Evolutionary conservation across 768 basidiomycete genomes (phyloP), one percentile per base, ranked within the genome.

Genomic region (Boletus coccyginus): DNA sequence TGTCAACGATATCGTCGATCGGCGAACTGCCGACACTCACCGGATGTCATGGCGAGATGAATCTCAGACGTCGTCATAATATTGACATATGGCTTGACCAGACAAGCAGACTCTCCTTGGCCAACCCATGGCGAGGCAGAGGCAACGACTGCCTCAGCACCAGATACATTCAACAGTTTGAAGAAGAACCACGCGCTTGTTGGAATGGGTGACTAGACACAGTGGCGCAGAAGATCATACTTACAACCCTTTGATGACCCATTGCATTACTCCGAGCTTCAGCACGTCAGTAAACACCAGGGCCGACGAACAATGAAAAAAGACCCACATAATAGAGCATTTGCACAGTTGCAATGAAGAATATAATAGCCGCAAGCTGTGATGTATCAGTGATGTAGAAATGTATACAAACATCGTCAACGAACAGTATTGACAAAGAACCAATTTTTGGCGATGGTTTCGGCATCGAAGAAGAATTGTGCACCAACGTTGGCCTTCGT

Each of bases 101-200:
- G 76, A 72, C 92, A 92, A 45, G 91, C 92, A 24, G 86, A 88
- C 71, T 94, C 93, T 67, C 90, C 93, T 73, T 91, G 89, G 21
- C 94, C 94, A 61, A 96, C 85, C 82, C 90, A 96, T n/a, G 94
- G 94, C 0, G 92, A 94, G 16, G 92, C 87, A 47, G 94, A 86
- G 31, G 94, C 93, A 42, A 96, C 92, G 55, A 96, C 88, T 36
- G 94, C 93, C 68, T 96, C 94, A 5, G 92, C 94, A 56, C 94
- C 94, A n/a, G 94, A 94, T 35, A 96, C 82, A 60, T 90, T 86
- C 84, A 96, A 81, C 50, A 90, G 73, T 72, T 92, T 94, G 77
- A 91, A 93, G 81, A 96, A 95, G 75, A 95, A 81, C 91, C 90
- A 93, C 4, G 93, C 94, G 66, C 87, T 88, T 53, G 44, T 52